Conservation (phyloP, 2,329 filamentous ascomycete species). For the Sphaerostilbella broomeana region DNA sequence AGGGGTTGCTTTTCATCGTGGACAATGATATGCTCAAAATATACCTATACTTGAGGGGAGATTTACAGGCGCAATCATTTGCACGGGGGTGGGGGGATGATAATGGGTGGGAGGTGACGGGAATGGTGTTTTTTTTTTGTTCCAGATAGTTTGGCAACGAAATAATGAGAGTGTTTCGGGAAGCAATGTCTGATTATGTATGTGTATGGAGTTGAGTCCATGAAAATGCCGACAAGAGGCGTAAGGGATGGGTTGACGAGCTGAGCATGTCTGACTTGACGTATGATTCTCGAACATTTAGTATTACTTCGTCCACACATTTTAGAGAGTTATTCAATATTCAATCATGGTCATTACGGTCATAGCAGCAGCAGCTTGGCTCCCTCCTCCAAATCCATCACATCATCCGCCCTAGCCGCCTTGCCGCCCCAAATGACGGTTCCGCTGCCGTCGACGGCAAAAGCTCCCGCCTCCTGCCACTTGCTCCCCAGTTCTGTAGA, state of each 20-base stretch:
- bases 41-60: constrained; percentile 3
- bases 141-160: not conserved
- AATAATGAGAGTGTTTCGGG: constrained; percentile 4
- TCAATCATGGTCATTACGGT: too few relatives aligned
- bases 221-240: too few relatives aligned
- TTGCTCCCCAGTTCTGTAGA: constrained; percentile 47
- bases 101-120: constrained; percentile 4
- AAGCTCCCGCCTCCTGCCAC: constrained; percentile 49
- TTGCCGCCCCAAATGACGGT: constrained; percentile 46
- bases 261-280: too few relatives aligned
- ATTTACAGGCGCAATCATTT: constrained; percentile 3
- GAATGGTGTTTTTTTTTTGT: not conserved
- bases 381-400: constrained; percentile 48
- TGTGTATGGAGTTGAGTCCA: too few relatives aligned
- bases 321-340: too few relatives aligned
- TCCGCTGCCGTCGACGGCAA: constrained; percentile 44
- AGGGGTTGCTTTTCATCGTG: constrained; percentile 4
- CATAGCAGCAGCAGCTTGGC: constrained; percentile 28
- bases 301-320: too few relatives aligned
- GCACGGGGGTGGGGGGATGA: not conserved
- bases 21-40: constrained; percentile 8
- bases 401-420: constrained; percentile 41
- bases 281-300: too few relatives aligned
- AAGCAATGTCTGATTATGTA: too few relatives aligned
- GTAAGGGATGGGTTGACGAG: too few relatives aligned